phyloP scores from a whole-genome alignment of 2,329 filamentous ascomycete species.

The Xylariaceae sp. region DNA sequence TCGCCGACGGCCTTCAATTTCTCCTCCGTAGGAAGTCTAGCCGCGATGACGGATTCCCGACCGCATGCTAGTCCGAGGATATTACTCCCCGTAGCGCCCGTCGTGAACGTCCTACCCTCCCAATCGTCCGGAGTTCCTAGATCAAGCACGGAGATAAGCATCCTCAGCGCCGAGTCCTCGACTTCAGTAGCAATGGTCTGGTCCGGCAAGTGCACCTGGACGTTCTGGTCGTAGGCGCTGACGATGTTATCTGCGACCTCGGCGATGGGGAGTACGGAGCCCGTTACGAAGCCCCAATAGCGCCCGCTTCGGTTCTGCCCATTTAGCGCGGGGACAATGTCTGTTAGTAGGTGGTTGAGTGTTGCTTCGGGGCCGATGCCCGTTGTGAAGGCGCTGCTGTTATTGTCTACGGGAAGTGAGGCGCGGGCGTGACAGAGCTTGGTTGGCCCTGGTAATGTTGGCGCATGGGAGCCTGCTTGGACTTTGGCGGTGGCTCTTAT shows the following conservation, averaged over 20 bases:
- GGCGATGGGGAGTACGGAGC: slow-evolving; percentile 74
- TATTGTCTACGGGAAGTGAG: slow-evolving; percentile 36
- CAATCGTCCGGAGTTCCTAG: slow-evolving; percentile 59
- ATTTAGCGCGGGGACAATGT: slow-evolving; percentile 60
- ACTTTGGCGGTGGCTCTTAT: slow-evolving; percentile 21
- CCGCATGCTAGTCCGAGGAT: slow-evolving; percentile 68
- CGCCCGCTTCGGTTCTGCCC: slow-evolving; percentile 59
- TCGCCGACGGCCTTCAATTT: slow-evolving; percentile 59
- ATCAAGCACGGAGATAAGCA: slow-evolving; percentile 64
- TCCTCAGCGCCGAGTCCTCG: slow-evolving; percentile 66
- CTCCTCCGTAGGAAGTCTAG: slow-evolving; percentile 28
- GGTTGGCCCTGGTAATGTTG: slow-evolving; percentile 37
- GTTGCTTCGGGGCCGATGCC: slow-evolving; percentile 30
- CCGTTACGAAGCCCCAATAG: slow-evolving; percentile 89
- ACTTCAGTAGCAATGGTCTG: slow-evolving; percentile 74
- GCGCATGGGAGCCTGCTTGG: slow-evolving; percentile 16
- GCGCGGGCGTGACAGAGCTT: slow-evolving; percentile 36
- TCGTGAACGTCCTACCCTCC: slow-evolving; percentile 52
- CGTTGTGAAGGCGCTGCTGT: slow-evolving; percentile 31
- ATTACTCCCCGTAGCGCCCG: slow-evolving; percentile 70
- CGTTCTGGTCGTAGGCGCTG: slow-evolving; percentile 75
- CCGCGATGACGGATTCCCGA: slow-evolving; percentile 59
- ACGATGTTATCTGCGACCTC: slow-evolving; percentile 82
- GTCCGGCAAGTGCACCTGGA: slow-evolving; percentile 72
- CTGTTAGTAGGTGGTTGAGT: slow-evolving; percentile 41